Evolutionary conservation across 441 rosid species (phyloP), one percentile per base, ranked within the genome.

Genomic region (Adansonia grandidieri): DNA sequence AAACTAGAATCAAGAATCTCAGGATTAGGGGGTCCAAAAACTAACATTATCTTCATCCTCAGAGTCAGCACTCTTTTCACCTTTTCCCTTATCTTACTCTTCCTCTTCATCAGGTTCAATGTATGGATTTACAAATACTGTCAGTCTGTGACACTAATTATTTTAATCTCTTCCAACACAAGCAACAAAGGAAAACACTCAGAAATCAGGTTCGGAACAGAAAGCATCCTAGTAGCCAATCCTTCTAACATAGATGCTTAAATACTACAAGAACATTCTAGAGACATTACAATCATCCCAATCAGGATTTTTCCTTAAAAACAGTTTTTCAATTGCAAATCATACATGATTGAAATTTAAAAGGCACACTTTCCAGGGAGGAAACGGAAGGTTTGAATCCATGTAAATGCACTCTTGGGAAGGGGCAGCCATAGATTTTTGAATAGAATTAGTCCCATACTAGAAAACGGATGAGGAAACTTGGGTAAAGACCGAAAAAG

Each of bases 111-210:
- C 96, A 4, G 83, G 91, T 66, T 93, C 97, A 0, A 84, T 66
- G 87, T 96, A 94, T 13, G 98, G 99, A 87, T 93, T 92, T 75
- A 96, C 92, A 81, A 93, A 93, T 44, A 93, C 86, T 0, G 89
- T 90, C 37, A 32, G 37, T 32, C 37, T 32, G 37, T 3, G 73
- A 89, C 86, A 37, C 86, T 82, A 2, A 80, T 91, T 76, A 96
- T 88, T 88, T 93, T 93, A 51, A 96, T 90, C 83, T 96, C 98
- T 78, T 88, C 97, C 99, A 92, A 89, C 87, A 84, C 6, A 73
- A 64, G 72, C 71, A 50, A 77, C 37, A 57, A 67, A 77, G 53
- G 47, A 79, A 65, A 28, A 71, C 51, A 62, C 32, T 62, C 13
- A 53, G 32, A 72, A 45, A 75, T 76, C 51, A 71, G 75, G 74